Percentiles rank a stretch among this genome's conserved stretches.
Evolutionary conservation across 148 eudicot genomes (phyloP).

Genomic region (Camellia granthamiana): DNA sequence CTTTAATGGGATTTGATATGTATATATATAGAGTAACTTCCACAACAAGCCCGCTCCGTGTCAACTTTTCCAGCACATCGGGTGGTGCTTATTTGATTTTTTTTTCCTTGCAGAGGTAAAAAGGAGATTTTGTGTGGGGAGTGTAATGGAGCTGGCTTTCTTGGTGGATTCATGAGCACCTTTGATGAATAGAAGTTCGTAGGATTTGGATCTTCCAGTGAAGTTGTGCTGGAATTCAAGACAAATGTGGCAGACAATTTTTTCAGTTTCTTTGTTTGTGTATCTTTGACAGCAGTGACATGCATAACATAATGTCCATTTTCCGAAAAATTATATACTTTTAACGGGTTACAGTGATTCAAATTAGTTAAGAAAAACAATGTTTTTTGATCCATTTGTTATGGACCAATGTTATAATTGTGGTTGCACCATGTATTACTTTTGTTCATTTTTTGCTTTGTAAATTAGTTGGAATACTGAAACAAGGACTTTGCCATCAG

Average conservation of each 20-base stretch:
- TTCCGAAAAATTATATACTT: too few relatives aligned
- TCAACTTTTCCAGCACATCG: too few relatives aligned
- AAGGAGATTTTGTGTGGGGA: conserved; percentile 33
- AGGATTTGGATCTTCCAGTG: too few relatives aligned
- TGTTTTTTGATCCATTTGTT: too few relatives aligned
- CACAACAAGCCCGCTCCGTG: too few relatives aligned
- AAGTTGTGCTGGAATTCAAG: background rate
- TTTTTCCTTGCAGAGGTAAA: conserved; percentile 29
- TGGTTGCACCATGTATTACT: too few relatives aligned
- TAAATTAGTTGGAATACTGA: background rate
- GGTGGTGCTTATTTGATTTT: background rate
- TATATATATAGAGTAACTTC: too few relatives aligned
- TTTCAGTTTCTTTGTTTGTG: too few relatives aligned
- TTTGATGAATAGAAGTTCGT: conserved; percentile 18
- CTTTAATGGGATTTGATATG: background rate
- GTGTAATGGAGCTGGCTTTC: conserved; percentile 46
- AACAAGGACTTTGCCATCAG: background rate
- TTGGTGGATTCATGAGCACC: conserved; percentile 39
- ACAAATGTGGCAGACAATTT: background rate
- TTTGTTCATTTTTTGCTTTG: background rate
- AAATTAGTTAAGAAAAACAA: too few relatives aligned
- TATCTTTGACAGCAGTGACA: too few relatives aligned
- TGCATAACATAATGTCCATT: too few relatives aligned
- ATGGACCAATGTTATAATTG: background rate
- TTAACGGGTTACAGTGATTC: too few relatives aligned